Evolutionary conservation across 129 eudicot genomes (phyloP), one percentile per base, ranked within the genome.

Genomic region (Centrapalus pauciflorus): DNA sequence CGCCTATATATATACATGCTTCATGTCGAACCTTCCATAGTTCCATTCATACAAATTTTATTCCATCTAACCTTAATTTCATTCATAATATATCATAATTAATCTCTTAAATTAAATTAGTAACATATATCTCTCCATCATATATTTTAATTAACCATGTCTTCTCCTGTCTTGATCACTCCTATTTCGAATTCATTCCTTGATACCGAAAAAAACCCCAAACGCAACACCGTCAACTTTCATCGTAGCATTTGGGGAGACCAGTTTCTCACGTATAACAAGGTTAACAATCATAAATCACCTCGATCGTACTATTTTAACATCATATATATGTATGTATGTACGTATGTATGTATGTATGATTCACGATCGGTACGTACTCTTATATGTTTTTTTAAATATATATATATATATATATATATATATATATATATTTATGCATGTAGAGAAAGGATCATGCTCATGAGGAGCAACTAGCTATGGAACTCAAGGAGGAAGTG

Each of bases 241-340:
- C 69, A 76, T 10, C 76, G 77, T 6, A 79, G 83, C 66, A 32
- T 85, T 3, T 85, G 91, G 91, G 84, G 84, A 25, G 82, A 78
- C 48, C 66, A 27, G 14, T 81, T 85, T 64, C 66, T 46, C 38
- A 25, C 66, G 0, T 77, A 77, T 65, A 56, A 52, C 37, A 3
- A 43, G 79, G 79, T 65, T 38, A 5, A 33, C 27, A 26, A 16
- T 27, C 0, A 13, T 46, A 11, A 4, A 25, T 10, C 20, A 12
- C 3, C 7, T n/a, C n/a, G n/a, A n/a, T n/a, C n/a, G n/a, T n/a
- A n/a, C n/a, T n/a, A n/a, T n/a, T n/a, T n/a, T n/a, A n/a, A n/a
- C n/a, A n/a, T n/a, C n/a, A 4, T 55, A 20, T 9, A 12, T 24
- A 6, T 23, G 2, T 3, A 0, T 5, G 3, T 4, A 4, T 21